Evolutionary conservation across 2,329 filamentous ascomycete genomes (phyloP).

Genomic region (Fusarium agapanthi): DNA sequence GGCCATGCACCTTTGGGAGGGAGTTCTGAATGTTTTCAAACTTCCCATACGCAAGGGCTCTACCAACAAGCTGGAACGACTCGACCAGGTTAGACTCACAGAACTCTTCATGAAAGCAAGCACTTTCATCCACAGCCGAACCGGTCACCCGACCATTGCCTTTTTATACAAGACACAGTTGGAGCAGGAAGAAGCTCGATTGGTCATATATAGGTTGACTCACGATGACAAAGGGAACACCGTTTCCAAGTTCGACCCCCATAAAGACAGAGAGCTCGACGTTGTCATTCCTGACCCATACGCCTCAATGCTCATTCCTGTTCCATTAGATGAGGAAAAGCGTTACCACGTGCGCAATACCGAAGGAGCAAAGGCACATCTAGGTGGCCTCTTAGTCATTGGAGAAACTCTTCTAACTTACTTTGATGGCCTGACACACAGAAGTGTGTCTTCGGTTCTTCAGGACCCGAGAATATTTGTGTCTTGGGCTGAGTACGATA

Average conservation of each 20-base stretch:
- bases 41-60: constrained; percentile 57
- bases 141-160: constrained; percentile 65
- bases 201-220: constrained; percentile 68
- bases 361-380: constrained; percentile 61
- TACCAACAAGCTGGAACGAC: constrained; percentile 55
- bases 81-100: constrained; percentile 65
- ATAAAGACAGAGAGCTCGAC: constrained; percentile 64
- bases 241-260: constrained; percentile 63
- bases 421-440: constrained; percentile 79
- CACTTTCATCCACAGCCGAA: constrained; percentile 66
- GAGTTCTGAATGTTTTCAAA: constrained; percentile 64
- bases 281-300: constrained; percentile 63
- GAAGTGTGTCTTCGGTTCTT: constrained; percentile 70
- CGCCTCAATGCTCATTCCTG: constrained; percentile 69
- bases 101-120: constrained; percentile 69
- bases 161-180: constrained; percentile 65
- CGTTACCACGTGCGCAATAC: constrained; percentile 68
- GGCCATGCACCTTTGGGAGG: constrained; percentile 68
- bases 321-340: constrained; percentile 66
- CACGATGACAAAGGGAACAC: constrained; percentile 65
- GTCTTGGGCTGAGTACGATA: constrained; percentile 88
- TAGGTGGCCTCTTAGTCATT: constrained; percentile 77
- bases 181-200: constrained; percentile 61
- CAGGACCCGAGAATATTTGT: constrained; percentile 85
- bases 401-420: constrained; percentile 87